Evolutionary conservation across 257 asterid species (phyloP), one percentile per base, ranked within the genome.

Genomic region (Capsicum chinense): DNA sequence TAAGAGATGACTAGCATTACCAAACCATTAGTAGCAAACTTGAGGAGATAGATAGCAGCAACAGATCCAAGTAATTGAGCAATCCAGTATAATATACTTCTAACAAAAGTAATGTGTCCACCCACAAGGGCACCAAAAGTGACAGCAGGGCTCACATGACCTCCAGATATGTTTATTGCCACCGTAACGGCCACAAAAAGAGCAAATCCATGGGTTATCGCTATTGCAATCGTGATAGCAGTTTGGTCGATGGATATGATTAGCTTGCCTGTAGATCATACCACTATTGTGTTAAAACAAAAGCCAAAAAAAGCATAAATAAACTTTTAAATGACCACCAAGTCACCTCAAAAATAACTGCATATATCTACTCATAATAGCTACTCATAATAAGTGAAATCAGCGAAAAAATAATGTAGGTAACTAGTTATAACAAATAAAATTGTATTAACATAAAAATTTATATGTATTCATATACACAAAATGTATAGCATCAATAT

Each of bases 161-260:
- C 96, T 0, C 97, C 97, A 6, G 96, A 92, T 81, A 92, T 90
- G 85, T 92, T 93, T n/a, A 94, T 95, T 5, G 91, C 97, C 0
- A 93, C 92, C 0, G 97, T 60, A 35, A 93, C 93, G 0, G 95
- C 97, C 56, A 91, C 97, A 10, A 92, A 91, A 15, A 93, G 93
- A 17, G 95, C 97, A 69, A 93, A 92, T 12, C 94, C 97, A 26
- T 93, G 97, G 1, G 97, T 91, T 69, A 93, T 66, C 3, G 97
- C 63, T 0, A 93, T 93, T 0, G 94, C 83, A 7, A 91, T 67
- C 0, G 92, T 88, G 52, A 95, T 95, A 0, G 94, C 85, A 84
- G 81, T 82, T 1, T 89, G 67, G 81, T 91, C 98, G 9, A 87
- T 88, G 6, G 82, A 44, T 0, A 95, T 17, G 11, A 59, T 90